phyloP scores from a whole-genome alignment of 495 filamentous ascomycete species.

The Trichoderma virens region DNA sequence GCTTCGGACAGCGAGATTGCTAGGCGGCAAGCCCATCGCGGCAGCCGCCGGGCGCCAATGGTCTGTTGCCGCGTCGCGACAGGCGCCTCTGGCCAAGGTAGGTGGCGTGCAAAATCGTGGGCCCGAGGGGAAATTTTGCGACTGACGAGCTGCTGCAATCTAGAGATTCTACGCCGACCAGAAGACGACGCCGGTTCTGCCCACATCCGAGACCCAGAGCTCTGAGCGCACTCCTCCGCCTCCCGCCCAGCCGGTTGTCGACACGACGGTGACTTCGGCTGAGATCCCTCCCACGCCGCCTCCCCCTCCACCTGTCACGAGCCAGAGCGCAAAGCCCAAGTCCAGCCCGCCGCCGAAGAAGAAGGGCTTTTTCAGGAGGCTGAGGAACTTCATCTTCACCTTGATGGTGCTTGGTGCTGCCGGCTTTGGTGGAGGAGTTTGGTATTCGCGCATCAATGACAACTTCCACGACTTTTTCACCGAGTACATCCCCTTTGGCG shows the following conservation, averaged over 20 bases:
- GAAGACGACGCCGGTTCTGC: constrained; percentile 48
- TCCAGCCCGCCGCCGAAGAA: constrained; percentile 47
- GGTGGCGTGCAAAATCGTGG: background rate
- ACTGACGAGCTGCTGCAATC: background rate
- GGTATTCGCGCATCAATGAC: constrained; percentile 85
- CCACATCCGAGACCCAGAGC: constrained; percentile 47
- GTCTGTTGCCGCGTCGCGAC: constrained; percentile 20
- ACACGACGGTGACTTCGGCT: constrained; percentile 51
- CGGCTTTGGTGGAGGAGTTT: constrained; percentile 80
- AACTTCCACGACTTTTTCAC: constrained; percentile 99
- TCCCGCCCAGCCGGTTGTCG: constrained; percentile 29
- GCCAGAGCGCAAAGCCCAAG: constrained; percentile 13
- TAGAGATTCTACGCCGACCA: constrained; percentile 53
- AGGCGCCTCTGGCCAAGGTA: constrained; percentile 24
- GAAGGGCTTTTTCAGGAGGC: constrained; percentile 64
- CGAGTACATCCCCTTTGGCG: constrained; percentile 90
- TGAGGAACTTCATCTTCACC: constrained; percentile 58
- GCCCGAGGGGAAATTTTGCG: constrained; percentile 2
- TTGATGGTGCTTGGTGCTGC: constrained; percentile 64
- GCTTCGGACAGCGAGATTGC: constrained; percentile 49
- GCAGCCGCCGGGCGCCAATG: constrained; percentile 47
- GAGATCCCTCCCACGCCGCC: constrained; percentile 52
- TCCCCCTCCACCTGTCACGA: constrained; percentile 22
- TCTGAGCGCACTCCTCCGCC: constrained; percentile 25
- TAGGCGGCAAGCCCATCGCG: constrained; percentile 42